Conservation (phyloP, 2,329 filamentous ascomycete species). For the Rugonectria rugulosa region DNA sequence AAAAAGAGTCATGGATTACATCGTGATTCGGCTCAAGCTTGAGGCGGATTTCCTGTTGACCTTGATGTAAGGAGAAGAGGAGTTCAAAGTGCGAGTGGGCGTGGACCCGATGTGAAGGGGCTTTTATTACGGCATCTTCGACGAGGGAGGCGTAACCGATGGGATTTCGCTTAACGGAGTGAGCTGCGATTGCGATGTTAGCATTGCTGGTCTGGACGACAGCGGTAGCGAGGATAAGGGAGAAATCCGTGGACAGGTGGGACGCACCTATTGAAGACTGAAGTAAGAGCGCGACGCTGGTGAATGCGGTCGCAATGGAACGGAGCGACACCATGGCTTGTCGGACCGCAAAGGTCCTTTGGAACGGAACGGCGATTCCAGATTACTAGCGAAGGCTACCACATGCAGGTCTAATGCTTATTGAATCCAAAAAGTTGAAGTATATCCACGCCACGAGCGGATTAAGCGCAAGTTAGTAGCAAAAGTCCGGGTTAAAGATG, state of each 20-base stretch:
- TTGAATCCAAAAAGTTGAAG: not conserved
- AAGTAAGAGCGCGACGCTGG: slow-evolving; percentile 41
- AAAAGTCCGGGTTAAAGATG: not conserved
- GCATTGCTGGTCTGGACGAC: not conserved
- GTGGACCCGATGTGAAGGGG: slow-evolving; percentile 79
- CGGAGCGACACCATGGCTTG: slow-evolving; percentile 45
- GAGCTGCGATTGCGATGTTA: slow-evolving; percentile 56
- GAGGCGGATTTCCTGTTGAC: slow-evolving; percentile 76
- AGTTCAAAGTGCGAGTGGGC: slow-evolving; percentile 86
- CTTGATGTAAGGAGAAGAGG: slow-evolving; percentile 75
- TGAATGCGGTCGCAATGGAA: slow-evolving; percentile 41
- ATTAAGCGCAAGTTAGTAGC: too few species aligned
- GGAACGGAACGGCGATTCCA: slow-evolving; percentile 24
- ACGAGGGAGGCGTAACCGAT: slow-evolving; percentile 77
- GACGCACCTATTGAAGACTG: slow-evolving; percentile 44
- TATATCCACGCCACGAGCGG: not conserved
- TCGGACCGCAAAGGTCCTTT: slow-evolving; percentile 31
- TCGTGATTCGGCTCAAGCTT: slow-evolving; percentile 90
- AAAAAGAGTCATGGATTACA: slow-evolving; percentile 79
- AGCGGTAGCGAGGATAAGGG: not conserved
- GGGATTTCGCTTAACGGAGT: slow-evolving; percentile 79
- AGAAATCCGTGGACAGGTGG: not conserved
- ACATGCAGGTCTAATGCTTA: slow-evolving; percentile 18
- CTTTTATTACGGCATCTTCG: slow-evolving; percentile 78
- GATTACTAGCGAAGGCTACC: slow-evolving; percentile 17